A percentile compares a stretch with the other conserved stretches of the same genome.
Evolutionary conservation across 768 basidiomycete species (phyloP).

Genomic region (Boletus sp.): DNA sequence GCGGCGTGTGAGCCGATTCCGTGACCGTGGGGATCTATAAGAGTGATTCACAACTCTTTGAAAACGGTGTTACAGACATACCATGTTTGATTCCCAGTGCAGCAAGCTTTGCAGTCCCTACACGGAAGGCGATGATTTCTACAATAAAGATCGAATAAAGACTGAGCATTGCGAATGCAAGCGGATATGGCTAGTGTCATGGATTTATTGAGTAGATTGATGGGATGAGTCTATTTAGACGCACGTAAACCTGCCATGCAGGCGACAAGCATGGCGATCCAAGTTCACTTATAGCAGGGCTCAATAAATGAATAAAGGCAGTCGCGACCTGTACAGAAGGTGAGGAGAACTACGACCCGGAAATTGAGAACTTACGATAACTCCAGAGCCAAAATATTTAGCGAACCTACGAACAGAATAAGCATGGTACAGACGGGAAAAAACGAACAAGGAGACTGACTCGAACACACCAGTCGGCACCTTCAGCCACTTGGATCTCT

Average conservation of each 20-base stretch:
- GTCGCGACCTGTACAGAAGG: slow-evolving; percentile 66
- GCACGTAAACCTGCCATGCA: slow-evolving; percentile 73
- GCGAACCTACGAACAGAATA: slow-evolving; percentile 52
- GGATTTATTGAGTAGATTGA: neutral
- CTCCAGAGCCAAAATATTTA: slow-evolving; percentile 89
- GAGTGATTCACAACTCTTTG: neutral
- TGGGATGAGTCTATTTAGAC: slow-evolving; percentile 18
- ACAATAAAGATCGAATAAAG: slow-evolving; percentile 82
- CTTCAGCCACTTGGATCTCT: slow-evolving; percentile 45
- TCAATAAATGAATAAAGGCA: slow-evolving; percentile 80
- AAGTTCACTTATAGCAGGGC: slow-evolving; percentile 71
- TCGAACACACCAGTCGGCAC: slow-evolving; percentile 50
- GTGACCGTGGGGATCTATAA: slow-evolving; percentile 66
- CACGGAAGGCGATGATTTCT: slow-evolving; percentile 84
- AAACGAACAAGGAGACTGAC: slow-evolving; percentile 40
- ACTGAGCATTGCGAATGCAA: slow-evolving; percentile 76
- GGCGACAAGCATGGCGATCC: slow-evolving; percentile 63
- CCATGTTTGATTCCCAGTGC: slow-evolving; percentile 63
- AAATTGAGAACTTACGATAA: slow-evolving; percentile 56
- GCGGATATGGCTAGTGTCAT: slow-evolving; percentile 65
- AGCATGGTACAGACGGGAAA: neutral
- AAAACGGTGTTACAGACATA: slow-evolving; percentile 23
- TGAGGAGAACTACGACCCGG: neutral
- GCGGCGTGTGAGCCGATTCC: slow-evolving; percentile 55
- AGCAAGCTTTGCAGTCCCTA: slow-evolving; percentile 71